Evolutionary conservation across 2,329 filamentous ascomycete genomes (phyloP).

Genomic region (Alternaria brassicae): DNA sequence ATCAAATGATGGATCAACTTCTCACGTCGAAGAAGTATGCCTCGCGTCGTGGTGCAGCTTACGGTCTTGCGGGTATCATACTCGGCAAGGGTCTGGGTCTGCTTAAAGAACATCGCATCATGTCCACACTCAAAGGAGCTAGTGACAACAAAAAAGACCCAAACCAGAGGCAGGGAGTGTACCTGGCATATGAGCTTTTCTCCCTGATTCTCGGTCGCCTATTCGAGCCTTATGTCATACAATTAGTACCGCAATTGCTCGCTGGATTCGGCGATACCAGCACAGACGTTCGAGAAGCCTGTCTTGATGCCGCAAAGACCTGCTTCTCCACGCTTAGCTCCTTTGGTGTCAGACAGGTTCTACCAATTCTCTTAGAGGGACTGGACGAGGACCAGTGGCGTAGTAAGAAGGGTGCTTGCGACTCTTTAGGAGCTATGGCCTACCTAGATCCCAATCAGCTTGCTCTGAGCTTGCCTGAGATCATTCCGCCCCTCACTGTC

Average conservation of each 20-base stretch:
- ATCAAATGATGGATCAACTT: slow-evolving; percentile 81
- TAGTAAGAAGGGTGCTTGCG: slow-evolving; percentile 97
- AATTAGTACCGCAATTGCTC: slow-evolving; percentile 90
- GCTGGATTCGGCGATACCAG: slow-evolving; percentile 88
- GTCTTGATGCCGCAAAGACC: slow-evolving; percentile 89
- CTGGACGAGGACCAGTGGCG: slow-evolving; percentile 97
- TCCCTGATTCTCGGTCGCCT: slow-evolving; percentile 84
- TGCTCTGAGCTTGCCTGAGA: slow-evolving; percentile 88
- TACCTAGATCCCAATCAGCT: slow-evolving; percentile 97
- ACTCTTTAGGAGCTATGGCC: slow-evolving; percentile 96
- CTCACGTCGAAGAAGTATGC: slow-evolving; percentile 90
- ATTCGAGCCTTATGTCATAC: slow-evolving; percentile 96
- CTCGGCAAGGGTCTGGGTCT: slow-evolving; percentile 84
- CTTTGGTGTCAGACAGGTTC: slow-evolving; percentile 91
- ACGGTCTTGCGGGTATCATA: slow-evolving; percentile 89
- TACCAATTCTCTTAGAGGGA: slow-evolving; percentile 89
- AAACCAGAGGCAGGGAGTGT: slow-evolving; percentile 85
- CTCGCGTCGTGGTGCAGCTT: slow-evolving; percentile 89
- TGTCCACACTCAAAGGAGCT: slow-evolving; percentile 79
- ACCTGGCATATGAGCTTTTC: slow-evolving; percentile 89
- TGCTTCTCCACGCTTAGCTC: slow-evolving; percentile 94
- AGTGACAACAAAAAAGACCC: slow-evolving; percentile 95
- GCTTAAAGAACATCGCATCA: slow-evolving; percentile 83
- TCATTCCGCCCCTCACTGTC: slow-evolving; percentile 92
- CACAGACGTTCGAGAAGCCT: slow-evolving; percentile 89